Conservation (phyloP, 306 rosid genomes). For the Pterocarpus santalinus region DNA sequence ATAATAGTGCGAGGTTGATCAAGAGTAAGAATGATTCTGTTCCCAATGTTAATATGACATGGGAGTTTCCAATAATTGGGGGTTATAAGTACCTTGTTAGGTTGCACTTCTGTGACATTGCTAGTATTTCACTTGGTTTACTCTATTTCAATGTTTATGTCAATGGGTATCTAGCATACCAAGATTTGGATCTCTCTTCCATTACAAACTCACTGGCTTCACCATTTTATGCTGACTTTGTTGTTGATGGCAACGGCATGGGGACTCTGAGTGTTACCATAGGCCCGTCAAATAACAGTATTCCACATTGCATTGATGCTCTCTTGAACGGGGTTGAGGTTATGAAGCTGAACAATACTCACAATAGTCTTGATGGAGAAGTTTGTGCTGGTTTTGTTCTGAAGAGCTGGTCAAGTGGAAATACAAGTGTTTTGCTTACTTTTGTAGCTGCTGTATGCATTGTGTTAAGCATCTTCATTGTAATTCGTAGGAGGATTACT, state of each 20-base stretch:
- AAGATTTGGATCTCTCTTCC: slow-evolving; percentile 75
- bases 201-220: slow-evolving; percentile 63
- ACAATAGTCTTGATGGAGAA: slow-evolving; percentile 57
- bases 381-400: slow-evolving; percentile 52
- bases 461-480: slow-evolving; percentile 53
- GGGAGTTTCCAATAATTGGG: slow-evolving; percentile 70
- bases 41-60: slow-evolving; percentile 74
- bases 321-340: slow-evolving; percentile 58
- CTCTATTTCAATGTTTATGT: slow-evolving; percentile 85
- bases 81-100: slow-evolving; percentile 74
- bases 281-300: slow-evolving; percentile 71
- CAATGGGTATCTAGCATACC: slow-evolving; percentile 64
- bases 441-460: slow-evolving; percentile 55
- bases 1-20: slow-evolving; percentile 82
- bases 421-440: slow-evolving; percentile 49
- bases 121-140: slow-evolving; percentile 75
- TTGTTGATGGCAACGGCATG: slow-evolving; percentile 63
- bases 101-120: slow-evolving; percentile 92
- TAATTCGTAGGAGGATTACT: slow-evolving; percentile 55
- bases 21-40: slow-evolving; percentile 67
- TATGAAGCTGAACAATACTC: slow-evolving; percentile 55
- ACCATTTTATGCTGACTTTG: slow-evolving; percentile 74
- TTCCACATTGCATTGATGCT: slow-evolving; percentile 55
- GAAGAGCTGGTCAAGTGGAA: slow-evolving; percentile 47
- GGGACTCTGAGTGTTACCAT: slow-evolving; percentile 60